These are phyloP conservation scores for Fusarium paranaense DNA, from an alignment of 2,329 filamentous ascomycete genomes.

Conservation along the genomic window DNA sequence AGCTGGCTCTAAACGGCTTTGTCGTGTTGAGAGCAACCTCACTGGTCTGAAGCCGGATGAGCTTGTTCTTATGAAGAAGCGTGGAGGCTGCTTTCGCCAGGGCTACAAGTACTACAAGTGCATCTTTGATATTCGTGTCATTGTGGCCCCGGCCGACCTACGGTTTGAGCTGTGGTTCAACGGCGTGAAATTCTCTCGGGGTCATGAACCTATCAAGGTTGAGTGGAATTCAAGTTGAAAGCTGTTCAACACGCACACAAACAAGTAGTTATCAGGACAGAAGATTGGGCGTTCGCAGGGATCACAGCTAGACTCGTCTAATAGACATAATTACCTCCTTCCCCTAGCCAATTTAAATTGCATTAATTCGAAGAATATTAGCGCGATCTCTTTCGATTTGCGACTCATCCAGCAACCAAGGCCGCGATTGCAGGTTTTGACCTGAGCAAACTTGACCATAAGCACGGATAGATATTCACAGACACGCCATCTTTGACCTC, in stretches of 20 bases:
- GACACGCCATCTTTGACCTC: neutral
- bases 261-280: neutral
- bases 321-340: neutral
- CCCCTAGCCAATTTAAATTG: no score
- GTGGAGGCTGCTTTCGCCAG: neutral
- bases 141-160: neutral
- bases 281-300: neutral
- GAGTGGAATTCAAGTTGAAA: neutral
- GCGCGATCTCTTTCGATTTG: no score
- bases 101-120: neutral
- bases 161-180: neutral
- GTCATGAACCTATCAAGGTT: neutral
- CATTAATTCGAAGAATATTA: no score
- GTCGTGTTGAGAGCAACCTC: neutral
- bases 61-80: neutral
- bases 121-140: neutral
- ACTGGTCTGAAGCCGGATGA: neutral
- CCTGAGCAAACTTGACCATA: neutral
- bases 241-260: neutral
- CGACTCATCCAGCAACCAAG: no score
- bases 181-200: neutral
- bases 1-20: neutral
- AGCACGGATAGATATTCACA: neutral
- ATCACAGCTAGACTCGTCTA: neutral
- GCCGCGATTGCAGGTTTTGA: neutral